Conservation (phyloP, 768 basidiomycete genomes). For the Boletus speciosus region DNA sequence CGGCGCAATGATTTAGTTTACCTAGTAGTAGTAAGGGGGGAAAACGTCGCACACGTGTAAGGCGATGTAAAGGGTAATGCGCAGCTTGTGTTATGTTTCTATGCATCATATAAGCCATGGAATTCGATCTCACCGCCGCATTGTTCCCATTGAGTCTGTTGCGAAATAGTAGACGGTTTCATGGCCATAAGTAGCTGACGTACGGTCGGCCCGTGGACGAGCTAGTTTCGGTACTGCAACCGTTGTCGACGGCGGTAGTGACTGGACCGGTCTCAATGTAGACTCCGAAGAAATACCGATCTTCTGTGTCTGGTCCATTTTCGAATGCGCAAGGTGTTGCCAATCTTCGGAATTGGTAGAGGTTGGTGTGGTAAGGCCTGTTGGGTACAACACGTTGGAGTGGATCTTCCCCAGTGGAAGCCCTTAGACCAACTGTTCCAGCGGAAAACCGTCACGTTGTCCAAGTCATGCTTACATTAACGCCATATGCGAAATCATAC, state of each 20-base stretch:
- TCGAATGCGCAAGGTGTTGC: neutral
- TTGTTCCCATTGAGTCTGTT: neutral
- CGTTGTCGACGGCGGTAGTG: neutral
- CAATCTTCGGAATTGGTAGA: neutral
- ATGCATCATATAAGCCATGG: neutral
- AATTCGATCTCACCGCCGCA: neutral
- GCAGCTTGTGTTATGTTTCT: neutral
- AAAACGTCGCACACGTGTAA: neutral
- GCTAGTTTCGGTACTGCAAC: neutral
- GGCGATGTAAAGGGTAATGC: neutral
- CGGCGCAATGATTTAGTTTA: neutral
- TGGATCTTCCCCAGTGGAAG: neutral
- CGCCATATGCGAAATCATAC: neutral
- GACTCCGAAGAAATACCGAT: neutral
- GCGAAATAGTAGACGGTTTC: neutral
- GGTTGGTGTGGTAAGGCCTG: neutral
- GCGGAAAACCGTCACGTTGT: neutral
- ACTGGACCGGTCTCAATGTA: neutral
- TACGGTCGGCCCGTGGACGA: neutral
- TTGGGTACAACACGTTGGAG: neutral
- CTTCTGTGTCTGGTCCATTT: neutral
- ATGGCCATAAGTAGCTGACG: neutral
- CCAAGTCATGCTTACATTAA: neutral
- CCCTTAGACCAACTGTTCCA: neutral
- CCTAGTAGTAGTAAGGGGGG: neutral